Evolutionary conservation across 169 alveolate species (phyloP).

Genomic region (Eimeria mitis): DNA sequence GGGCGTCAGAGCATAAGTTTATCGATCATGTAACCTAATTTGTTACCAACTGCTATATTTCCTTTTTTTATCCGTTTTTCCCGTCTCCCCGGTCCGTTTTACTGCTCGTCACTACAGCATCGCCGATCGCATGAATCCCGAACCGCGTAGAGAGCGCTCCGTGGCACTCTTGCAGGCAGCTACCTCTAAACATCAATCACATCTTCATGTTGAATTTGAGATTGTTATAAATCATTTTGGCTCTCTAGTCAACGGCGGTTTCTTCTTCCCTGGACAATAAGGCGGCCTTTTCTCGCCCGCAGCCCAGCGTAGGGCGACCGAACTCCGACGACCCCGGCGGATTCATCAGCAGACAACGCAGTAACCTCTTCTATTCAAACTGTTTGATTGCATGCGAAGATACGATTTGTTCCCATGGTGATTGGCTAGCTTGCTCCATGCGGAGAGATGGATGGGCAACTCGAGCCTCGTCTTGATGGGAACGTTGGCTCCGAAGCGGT

Average conservation of each 20-base stretch:
- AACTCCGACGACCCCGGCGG: background rate
- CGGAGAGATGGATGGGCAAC: background rate
- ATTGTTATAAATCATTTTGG: background rate
- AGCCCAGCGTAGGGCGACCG: background rate
- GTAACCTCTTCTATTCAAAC: background rate
- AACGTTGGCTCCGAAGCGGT: background rate
- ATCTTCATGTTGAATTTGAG: background rate
- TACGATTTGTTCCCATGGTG: background rate
- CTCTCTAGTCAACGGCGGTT: background rate
- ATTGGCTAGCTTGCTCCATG: background rate
- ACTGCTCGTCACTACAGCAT: too few species aligned
- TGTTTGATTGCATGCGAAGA: background rate
- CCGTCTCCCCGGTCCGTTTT: too few species aligned
- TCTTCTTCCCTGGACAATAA: background rate
- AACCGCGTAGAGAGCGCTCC: too few species aligned
- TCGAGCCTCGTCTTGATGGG: conserved; percentile 4
- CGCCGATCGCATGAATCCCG: too few species aligned
- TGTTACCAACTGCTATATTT: too few species aligned
- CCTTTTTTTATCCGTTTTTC: too few species aligned
- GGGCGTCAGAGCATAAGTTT: too few species aligned
- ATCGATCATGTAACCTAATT: too few species aligned
- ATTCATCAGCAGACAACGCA: background rate
- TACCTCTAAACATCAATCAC: too few species aligned
- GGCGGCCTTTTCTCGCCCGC: background rate
- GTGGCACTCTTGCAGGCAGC: too few species aligned